Evolutionary conservation across 495 filamentous ascomycete species (phyloP).

Genomic region (Penicillium robsamsonii): DNA sequence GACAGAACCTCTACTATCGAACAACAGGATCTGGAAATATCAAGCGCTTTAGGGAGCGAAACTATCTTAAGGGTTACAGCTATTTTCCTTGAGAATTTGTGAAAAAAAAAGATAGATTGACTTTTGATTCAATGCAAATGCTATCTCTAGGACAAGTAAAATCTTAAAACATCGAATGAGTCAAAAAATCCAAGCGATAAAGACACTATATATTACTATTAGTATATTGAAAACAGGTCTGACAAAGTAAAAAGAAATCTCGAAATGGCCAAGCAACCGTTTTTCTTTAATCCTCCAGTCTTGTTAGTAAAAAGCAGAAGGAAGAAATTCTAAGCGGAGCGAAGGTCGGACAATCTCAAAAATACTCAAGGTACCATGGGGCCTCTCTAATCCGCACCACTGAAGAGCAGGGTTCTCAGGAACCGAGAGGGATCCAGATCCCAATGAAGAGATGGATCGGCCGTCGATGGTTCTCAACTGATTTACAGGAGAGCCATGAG

Average conservation of each 20-base stretch:
- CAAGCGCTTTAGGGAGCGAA: no score
- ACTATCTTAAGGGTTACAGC: no score
- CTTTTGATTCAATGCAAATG: background rate
- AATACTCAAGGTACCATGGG: constrained; percentile 1
- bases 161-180: background rate
- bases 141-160: background rate
- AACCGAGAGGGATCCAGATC: constrained; percentile 1
- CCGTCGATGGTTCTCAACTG: constrained; percentile 11
- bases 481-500: constrained; percentile 43
- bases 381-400: constrained; percentile 20
- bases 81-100: background rate
- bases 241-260: constrained; percentile 23
- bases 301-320: constrained; percentile 4
- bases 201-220: constrained; percentile 29
- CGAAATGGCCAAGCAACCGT: constrained; percentile 32
- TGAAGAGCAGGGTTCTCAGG: constrained; percentile 11
- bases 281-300: constrained; percentile 3
- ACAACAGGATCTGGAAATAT: no score
- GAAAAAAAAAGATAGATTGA: background rate
- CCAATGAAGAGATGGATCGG: background rate
- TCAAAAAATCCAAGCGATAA: constrained; percentile 9
- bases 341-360: constrained; percentile 9
- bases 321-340: constrained; percentile 17
- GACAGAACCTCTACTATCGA: no score
- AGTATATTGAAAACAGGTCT: constrained; percentile 15